Evolutionary conservation across 768 basidiomycete species (phyloP).

Genomic region (Russula brevipes): DNA sequence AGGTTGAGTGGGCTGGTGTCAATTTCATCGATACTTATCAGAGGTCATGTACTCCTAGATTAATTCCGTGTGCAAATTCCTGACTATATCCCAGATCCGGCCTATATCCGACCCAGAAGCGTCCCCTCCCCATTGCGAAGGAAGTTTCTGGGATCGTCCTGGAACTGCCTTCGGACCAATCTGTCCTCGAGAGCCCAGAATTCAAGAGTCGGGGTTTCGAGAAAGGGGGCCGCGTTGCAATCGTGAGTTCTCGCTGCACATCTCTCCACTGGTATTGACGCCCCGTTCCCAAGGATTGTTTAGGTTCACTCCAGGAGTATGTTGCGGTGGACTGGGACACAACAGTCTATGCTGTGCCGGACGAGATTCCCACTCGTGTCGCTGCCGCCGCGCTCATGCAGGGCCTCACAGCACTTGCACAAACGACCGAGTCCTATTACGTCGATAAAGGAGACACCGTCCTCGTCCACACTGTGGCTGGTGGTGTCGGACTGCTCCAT

Average conservation of each 20-base stretch:
- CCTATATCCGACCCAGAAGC: slow-evolving; percentile 51
- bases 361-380: slow-evolving; percentile 47
- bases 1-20: slow-evolving; percentile 73
- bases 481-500: slow-evolving; percentile 72
- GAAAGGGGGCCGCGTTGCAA: slow-evolving; percentile 68
- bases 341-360: slow-evolving; percentile 58
- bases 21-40: slow-evolving; percentile 88
- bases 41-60: slow-evolving; percentile 44
- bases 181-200: slow-evolving; percentile 53
- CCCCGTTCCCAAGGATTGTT: slow-evolving; percentile 35
- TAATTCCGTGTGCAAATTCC: slow-evolving; percentile 7
- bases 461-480: slow-evolving; percentile 87
- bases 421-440: slow-evolving; percentile 79
- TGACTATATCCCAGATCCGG: slow-evolving; percentile 39
- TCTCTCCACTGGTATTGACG: not conserved
- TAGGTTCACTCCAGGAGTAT: slow-evolving; percentile 66
- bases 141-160: slow-evolving; percentile 78
- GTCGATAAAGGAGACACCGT: slow-evolving; percentile 77
- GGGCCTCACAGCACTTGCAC: slow-evolving; percentile 70
- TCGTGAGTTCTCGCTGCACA: slow-evolving; percentile 40
- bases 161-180: slow-evolving; percentile 61
- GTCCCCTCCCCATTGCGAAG: slow-evolving; percentile 67
- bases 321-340: slow-evolving; percentile 57
- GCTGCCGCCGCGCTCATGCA: slow-evolving; percentile 71
- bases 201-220: slow-evolving; percentile 61